Evolutionary conservation across 2,329 filamentous ascomycete species (phyloP).

Genomic region (Aspergillus uvarum): DNA sequence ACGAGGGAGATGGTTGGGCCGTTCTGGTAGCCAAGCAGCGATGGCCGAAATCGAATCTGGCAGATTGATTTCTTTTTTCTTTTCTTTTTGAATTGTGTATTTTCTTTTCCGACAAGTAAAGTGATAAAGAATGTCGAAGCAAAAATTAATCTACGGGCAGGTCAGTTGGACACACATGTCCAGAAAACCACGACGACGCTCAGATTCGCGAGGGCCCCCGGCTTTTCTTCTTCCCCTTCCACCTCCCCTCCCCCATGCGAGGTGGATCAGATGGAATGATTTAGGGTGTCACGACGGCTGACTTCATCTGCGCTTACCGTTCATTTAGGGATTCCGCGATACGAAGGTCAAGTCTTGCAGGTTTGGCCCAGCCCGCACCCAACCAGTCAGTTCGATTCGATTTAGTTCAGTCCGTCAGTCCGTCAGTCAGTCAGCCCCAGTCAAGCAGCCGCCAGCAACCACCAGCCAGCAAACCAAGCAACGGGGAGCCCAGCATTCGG

Average conservation of each 20-base stretch:
- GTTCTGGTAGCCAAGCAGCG: constrained; percentile 16
- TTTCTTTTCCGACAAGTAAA: constrained; percentile 20
- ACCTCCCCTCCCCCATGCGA: constrained; percentile 26
- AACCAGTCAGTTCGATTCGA: constrained; percentile 12
- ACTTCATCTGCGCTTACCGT: constrained; percentile 35
- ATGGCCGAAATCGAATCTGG: constrained; percentile 7
- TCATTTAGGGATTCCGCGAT: constrained; percentile 30
- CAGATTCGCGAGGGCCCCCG: not conserved
- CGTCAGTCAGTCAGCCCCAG: not conserved
- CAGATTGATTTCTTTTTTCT: not conserved
- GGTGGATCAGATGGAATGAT: constrained; percentile 36
- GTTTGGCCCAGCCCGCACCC: not conserved
- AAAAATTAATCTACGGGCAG: not conserved
- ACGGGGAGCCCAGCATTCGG: not conserved
- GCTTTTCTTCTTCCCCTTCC: not conserved
- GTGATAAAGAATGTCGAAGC: not conserved
- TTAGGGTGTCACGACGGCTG: constrained; percentile 41
- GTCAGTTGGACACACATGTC: constrained; percentile 20
- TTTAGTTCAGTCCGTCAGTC: constrained; percentile 6
- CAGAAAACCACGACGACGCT: not conserved
- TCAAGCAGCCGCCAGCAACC: not conserved
- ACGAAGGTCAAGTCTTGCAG: constrained; percentile 24
- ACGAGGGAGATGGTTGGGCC: not conserved
- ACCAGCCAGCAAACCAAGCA: not conserved
- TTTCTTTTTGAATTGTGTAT: not conserved